Evolutionary conservation across 1,284 basidiomycete genomes (phyloP), one percentile per base, ranked within the genome.

Genomic region (Psilocybe mexicana): DNA sequence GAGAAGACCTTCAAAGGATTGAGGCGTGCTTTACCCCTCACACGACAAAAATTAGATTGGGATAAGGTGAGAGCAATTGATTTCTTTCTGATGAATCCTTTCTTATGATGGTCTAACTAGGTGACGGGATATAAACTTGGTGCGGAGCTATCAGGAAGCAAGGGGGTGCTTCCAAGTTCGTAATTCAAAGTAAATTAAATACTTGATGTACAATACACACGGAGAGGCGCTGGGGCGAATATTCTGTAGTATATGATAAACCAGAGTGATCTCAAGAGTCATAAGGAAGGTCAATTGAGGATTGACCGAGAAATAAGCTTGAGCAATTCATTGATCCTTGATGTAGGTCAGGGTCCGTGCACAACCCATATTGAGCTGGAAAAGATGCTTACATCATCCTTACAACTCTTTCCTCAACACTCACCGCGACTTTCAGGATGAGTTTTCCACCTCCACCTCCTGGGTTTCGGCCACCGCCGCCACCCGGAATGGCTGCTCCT

Each of bases 1-100:
- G 94, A 96, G 68, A 94, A 93, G 75, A 90, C 91, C 0, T 97
- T 97, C 83, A 92, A 93, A 72, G 87, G 90, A 7, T 78, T 98
- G 54, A 81, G 95, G 64, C 83, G 95, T 48, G 93, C 94, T 1
- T 74, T 98, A 59, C 95, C 95, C 0, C 79, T 97, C 69, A 96
- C 93, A n/a, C 83, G 92, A 65, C 92, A 94, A 70, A 96, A 96
- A 75, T 75, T 96, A 51, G 94, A 96, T 63, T 96, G 94, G 95
- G 94, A 95, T 63, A 94, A 90, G 80, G 93, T 93, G 57, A 45
- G 79, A 52, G 8, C 40, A 51, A n/a, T 7, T 45, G 24, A 12
- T 40, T 26, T 44, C 48, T 2, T 59, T 42, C 35, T 50, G 35
- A 46, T 26, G 18, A 38, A 54, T 26, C 38, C 5, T 25, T 28